A percentile compares a stretch with the other conserved stretches of the same genome.
Evolutionary conservation across 192 early-diverging fungal species (phyloP).

Genomic region (Coemansia furcata): DNA sequence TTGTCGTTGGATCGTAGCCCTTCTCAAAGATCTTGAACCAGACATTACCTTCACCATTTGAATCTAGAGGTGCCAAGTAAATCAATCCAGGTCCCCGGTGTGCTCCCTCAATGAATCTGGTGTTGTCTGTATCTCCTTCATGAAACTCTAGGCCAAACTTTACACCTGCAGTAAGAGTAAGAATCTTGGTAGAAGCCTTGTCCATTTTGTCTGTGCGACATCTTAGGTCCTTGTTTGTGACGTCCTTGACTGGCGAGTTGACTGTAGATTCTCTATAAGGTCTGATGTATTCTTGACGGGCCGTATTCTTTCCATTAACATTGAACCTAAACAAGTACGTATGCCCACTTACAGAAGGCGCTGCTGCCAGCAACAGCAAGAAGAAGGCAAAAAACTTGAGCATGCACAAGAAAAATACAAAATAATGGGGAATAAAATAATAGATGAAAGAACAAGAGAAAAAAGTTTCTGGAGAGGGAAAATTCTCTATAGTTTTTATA

Average conservation of each 20-base stretch:
- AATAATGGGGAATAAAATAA: not conserved
- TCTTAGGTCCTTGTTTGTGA: not conserved
- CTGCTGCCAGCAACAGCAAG: not conserved
- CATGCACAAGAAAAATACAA: not conserved
- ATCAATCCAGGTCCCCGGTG: constrained; percentile 21
- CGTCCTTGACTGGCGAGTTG: constrained; percentile 1
- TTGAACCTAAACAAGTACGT: constrained; percentile 2
- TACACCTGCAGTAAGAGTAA: not conserved
- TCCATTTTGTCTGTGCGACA: constrained; percentile 1
- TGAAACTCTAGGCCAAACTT: constrained; percentile 1
- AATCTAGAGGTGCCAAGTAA: constrained; percentile 12
- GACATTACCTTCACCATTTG: constrained; percentile 1
- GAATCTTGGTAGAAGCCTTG: not conserved
- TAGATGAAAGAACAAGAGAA: not conserved
- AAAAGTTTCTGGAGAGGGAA: not conserved
- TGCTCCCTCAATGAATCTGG: constrained; percentile 1
- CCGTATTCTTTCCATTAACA: not conserved
- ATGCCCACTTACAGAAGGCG: not conserved
- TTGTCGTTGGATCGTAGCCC: not conserved
- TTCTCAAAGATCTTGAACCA: constrained; percentile 29
- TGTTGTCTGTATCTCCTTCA: not conserved
- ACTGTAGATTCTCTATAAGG: not conserved
- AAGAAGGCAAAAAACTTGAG: not conserved
- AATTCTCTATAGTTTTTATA: not conserved
- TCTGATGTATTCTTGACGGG: not conserved